Base-by-base conservation (phyloP, 1,139 yeast genomes). In the Spencermartinsiella ligniputridi region DNA sequence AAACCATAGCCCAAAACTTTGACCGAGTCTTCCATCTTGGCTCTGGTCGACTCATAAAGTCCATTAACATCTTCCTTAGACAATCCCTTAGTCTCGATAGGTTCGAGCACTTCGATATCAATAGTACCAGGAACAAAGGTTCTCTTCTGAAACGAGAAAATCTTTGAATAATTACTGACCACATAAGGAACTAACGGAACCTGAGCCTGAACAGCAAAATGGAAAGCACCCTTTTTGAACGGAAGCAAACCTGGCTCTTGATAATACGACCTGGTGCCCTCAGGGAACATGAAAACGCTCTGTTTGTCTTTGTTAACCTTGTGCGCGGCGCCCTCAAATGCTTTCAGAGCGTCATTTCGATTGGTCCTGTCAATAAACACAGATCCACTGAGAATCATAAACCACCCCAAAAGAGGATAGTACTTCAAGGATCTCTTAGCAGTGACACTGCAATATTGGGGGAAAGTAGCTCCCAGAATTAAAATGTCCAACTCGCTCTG, bases 151-250 rank as follows among this genome's bases (percentile, higher is more conserved):
- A 85, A 69, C 57, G 79, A 77, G 68, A 86, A 78, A 35, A 94
- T 65, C 32, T 78, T 76, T 4, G 95, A 82, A 46, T 95, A 86
- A 67, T 92, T 94, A 36, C 90, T 78, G 5, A 88, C 87, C 8
- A 87, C 95, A 37, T 85, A 72, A 2, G 99, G 98, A 12, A 92
- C 79, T 38, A 92, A 71, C 19, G 97, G 97, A 29, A 92, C 80
- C 35, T 79, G 80, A 2, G 96, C 96, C 66, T 90, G 95, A 51
- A 84, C 84, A 11, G 99, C 98, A 59, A 92, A 75, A 66, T 92
- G 96, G 79, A 94, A 94, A 0, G 97, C 97, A 41, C 99, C 99
- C 63, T 94, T 94, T 66, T 92, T 92, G 67, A 92, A 87, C 1
- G 96, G 95, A 45, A 87, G 72, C 64, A 94, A 68, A 9, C 75